phyloP scores from a whole-genome alignment of 352 stramenopile genomes.

The Phytopythium montanum region DNA sequence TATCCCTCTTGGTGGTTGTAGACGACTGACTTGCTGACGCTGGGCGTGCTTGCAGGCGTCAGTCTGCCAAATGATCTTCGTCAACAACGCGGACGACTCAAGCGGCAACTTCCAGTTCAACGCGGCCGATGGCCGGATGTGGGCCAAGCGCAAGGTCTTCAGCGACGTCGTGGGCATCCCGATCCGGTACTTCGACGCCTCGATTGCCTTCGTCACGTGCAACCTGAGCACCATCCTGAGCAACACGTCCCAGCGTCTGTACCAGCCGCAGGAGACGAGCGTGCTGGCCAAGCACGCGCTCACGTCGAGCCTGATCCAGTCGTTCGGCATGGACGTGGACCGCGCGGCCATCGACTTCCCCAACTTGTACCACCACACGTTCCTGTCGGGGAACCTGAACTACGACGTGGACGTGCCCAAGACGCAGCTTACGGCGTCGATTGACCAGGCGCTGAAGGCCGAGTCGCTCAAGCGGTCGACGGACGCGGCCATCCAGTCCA shows the following conservation, averaged over 20 bases:
- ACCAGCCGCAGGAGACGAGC: conserved; percentile 21
- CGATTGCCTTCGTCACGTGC: conserved; percentile 81
- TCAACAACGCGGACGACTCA: conserved; percentile 78
- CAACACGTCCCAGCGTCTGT: conserved; percentile 23
- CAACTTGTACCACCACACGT: conserved; percentile 83
- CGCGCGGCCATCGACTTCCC: conserved; percentile 73
- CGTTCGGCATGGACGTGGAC: conserved; percentile 79
- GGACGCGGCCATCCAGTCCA: conserved; percentile 53
- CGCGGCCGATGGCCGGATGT: conserved; percentile 57
- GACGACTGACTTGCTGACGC: neutral
- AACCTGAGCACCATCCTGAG: conserved; percentile 51
- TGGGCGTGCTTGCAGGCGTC: conserved; percentile 29
- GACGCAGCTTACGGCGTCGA: conserved; percentile 23
- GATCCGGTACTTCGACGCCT: conserved; percentile 80
- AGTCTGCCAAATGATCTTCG: conserved; percentile 84
- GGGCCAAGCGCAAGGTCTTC: conserved; percentile 72
- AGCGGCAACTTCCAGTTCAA: conserved; percentile 81
- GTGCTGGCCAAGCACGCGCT: conserved; percentile 51
- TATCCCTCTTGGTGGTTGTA: too few relatives aligned
- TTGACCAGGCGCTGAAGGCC: conserved; percentile 78
- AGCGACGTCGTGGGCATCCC: conserved; percentile 78
- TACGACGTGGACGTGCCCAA: conserved; percentile 64
- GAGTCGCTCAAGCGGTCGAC: conserved; percentile 56
- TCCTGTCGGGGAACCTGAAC: conserved; percentile 78
- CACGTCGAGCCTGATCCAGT: conserved; percentile 64